Evolutionary conservation across 257 asterid species (phyloP), one percentile per base, ranked within the genome.

Genomic region (Datura wrightii): DNA sequence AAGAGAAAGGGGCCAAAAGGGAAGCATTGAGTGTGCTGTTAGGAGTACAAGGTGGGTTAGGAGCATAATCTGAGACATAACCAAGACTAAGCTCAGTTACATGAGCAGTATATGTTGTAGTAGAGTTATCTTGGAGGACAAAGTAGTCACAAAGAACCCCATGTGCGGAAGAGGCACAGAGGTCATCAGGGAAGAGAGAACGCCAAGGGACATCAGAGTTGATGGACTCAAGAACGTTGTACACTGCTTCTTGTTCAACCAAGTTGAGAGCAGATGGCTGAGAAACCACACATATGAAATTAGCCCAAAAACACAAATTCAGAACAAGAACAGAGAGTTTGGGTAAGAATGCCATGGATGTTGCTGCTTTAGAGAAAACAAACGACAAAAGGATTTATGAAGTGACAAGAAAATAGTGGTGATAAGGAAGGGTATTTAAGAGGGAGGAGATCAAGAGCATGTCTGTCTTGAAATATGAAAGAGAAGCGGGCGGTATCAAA

Each of bases 91-190:
- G 93, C 91, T 93, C 99, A 1, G 93, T 88, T 52, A 95, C 79
- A 52, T 91, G 99, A 10, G 93, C 89, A 8, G 88, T 78, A 3
- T 63, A 84, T 10, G 83, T 55, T 42, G 84, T 34, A 82, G 59
- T 34, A 41, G 85, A 42, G 86, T 62, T 10, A 24, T 46, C 15
- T 31, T 52, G 90, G 3, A 58, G 90, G 9, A 11, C 31, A 84
- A 92, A 92, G 86, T 90, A 91, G 80, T 93, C 96, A 86, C 98
- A 95, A 10, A 92, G 92, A 85, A 95, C 89, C 82, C 99, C 99
- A 90, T 95, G 99, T 2, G 99, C 98, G 24, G 96, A 93, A 69
- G 97, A 86, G 71, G 87, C 9, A 92, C 99, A 94, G n/a, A 95
- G 83, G 16, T 95, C 99, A 41, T 93, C 99, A 42, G 98, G 94